Conservation (phyloP, 1,284 basidiomycete genomes). For the Hypsizygus ulmarius region DNA sequence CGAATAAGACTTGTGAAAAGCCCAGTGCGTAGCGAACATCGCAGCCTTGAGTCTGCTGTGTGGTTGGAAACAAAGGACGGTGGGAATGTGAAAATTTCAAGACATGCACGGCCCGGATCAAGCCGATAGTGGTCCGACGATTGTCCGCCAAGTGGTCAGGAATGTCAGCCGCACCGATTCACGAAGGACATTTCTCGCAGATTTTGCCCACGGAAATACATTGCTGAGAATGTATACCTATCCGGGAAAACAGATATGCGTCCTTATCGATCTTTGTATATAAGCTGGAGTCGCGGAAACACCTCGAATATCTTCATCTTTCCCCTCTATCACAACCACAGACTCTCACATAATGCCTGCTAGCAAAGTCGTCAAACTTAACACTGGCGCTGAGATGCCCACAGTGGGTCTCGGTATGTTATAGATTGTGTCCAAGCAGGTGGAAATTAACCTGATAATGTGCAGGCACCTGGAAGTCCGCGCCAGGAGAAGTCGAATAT, state of each 20-base stretch:
- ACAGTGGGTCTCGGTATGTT: constrained; percentile 68
- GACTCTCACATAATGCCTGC: constrained; percentile 38
- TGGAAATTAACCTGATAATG: constrained; percentile 1
- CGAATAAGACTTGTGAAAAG: constrained; percentile 22
- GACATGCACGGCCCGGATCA: background rate
- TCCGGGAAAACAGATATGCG: constrained; percentile 6
- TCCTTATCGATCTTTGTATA: background rate
- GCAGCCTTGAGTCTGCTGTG: constrained; percentile 41
- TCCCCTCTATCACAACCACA: constrained; percentile 1
- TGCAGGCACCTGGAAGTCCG: constrained; percentile 76
- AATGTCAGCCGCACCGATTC: background rate
- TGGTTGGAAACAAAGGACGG: constrained; percentile 15
- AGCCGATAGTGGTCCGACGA: constrained; percentile 5
- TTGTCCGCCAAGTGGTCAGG: background rate
- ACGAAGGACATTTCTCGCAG: background rate
- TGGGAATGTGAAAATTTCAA: constrained; percentile 3
- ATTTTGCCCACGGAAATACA: constrained; percentile 1
- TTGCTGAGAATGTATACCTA: background rate
- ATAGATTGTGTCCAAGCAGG: background rate
- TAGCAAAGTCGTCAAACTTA: constrained; percentile 54
- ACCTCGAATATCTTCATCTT: background rate
- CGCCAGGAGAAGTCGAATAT: constrained; percentile 58
- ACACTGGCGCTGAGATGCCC: constrained; percentile 74
- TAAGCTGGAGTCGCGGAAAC: background rate
- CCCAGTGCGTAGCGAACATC: constrained; percentile 39